Base-by-base conservation (phyloP, 805 yeast genomes). In the Candida tibetensis region DNA sequence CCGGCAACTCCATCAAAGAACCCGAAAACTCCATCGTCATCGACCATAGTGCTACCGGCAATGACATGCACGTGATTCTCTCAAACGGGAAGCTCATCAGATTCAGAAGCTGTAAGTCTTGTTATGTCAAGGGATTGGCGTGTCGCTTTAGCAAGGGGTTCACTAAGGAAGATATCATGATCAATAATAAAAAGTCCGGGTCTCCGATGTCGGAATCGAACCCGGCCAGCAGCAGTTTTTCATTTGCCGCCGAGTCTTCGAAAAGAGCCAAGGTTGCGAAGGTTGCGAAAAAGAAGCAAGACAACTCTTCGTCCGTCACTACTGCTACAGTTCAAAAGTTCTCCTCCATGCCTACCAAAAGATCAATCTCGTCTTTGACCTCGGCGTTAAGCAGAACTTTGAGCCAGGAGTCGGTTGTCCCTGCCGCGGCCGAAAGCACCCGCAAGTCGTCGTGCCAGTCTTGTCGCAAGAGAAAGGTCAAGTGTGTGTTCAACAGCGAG, bases 141-240 rank as follows among this genome's bases (percentile, higher is more conserved):
- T 82, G 88, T 51, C 55, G 64, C 26, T 81, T 81, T 50, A 73
- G 82, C 25, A 80, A 77, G 52, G 88, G 87, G 3, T 77, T 77
- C 52, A 80, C 85, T 5, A 76, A 81, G 53, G 78, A 76, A 45
- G 85, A 79, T 50, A 76, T 77, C 13, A 57, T 69, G 48, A 38
- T 47, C 14, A 62, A 63, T 42, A 63, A 58, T 48, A 62, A 61
- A 42, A 56, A 53, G 39, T 36, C 42, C 4, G 34, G 30, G 30
- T 21, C 25, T 7, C 25, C 25, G 25, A 10, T 28, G 17, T 25
- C 30, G 31, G 36, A 39, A 34, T 21, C 25, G 25, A n/a, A n/a
- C n/a, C 25, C 25, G 9, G 25, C 25, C 25, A 7, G 9, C 25
- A 21, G 25, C 25, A 21, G 7, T 10, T 21, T 7, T 10, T 7